phyloP scores from a whole-genome alignment of 2,329 filamentous ascomycete genomes.

The Metarhizium anisopliae region DNA sequence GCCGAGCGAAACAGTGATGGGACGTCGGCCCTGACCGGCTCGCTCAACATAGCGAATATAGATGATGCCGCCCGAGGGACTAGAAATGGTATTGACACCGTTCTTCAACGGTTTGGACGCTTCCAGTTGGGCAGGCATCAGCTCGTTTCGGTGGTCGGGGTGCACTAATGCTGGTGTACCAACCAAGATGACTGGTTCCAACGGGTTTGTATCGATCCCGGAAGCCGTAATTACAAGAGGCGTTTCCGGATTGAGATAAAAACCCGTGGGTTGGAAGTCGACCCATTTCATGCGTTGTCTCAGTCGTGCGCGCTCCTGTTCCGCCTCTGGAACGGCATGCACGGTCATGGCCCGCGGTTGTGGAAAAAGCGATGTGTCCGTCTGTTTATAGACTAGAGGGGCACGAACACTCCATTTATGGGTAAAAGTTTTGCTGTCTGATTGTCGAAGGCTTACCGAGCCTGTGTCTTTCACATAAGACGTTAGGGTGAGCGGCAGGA shows the following conservation, averaged over 20 bases:
- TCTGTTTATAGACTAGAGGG: neutral
- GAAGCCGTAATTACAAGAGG: neutral
- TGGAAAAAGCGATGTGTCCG: neutral
- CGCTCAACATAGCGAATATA: conserved; percentile 4
- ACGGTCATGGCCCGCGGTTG: neutral
- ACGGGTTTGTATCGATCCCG: neutral
- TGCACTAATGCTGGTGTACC: conserved; percentile 1
- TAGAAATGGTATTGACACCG: neutral
- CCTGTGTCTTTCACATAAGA: no score
- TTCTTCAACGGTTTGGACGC: neutral
- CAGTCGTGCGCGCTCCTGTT: neutral
- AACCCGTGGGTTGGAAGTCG: conserved; percentile 4
- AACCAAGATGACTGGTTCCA: neutral
- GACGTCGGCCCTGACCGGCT: neutral
- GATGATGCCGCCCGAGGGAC: conserved; percentile 1
- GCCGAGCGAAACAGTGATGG: neutral
- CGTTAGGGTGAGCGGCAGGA: no score
- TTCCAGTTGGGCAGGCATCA: neutral
- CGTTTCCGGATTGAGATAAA: neutral
- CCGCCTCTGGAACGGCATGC: neutral
- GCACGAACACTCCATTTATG: no score
- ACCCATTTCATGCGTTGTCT: conserved; percentile 1
- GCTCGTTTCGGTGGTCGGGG: neutral
- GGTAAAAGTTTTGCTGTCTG: no score
- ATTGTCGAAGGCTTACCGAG: no score